Evolutionary conservation across 208 protist genomes (phyloP), one percentile per base, ranked within the genome.

Genomic region (Trypanosoma vivax): DNA sequence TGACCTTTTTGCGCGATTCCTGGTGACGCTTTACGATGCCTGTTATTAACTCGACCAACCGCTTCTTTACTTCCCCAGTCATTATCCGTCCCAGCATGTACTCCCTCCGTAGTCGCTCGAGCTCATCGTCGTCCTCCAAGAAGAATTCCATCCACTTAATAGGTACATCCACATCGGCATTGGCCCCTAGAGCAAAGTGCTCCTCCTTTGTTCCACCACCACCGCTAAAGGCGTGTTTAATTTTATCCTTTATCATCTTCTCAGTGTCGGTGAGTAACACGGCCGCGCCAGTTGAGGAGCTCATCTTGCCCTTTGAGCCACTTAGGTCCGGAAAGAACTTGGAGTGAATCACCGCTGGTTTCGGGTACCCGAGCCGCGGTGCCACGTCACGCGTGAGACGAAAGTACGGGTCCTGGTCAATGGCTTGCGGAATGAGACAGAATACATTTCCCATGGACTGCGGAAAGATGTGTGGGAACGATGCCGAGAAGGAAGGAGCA

Each of bases 341-440:
- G 39, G 86, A 78, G 73, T 99, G 96, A 31, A 99, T 93, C 7
- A 99, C 72, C 7, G 96, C 77, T 5, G 98, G 98, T 73, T 99
- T 99, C 23, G 90, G 65, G 28, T 85, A 96, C 3, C 91, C 94
- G 4, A 99, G 61, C 14, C 87, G 73, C 16, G 92, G 92, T 10
- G 98, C 98, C 18, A 99, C 90, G 71, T 99, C 98, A 25, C 98
- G 70, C 6, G 98, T 99, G 52, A 99, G 88, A 47, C 98, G 91
- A 87, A 99, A 99, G 77, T 99, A 99, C 11, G 98, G 98, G 72
- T 99, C 98, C 65, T 98, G 92, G 60, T 96, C 89, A 72, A 97
- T 96, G n/a, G 91, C 90, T 69, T 98, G 98, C 24, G 98, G 98
- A 68, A 99, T 99, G 11, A 99, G 82, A 76, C 99, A 99, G 16